Percentiles rank a stretch among this genome's conserved stretches.
phyloP scores from a whole-genome alignment of 495 filamentous ascomycete genomes.

The Lasiosphaeriaceae sp. region DNA sequence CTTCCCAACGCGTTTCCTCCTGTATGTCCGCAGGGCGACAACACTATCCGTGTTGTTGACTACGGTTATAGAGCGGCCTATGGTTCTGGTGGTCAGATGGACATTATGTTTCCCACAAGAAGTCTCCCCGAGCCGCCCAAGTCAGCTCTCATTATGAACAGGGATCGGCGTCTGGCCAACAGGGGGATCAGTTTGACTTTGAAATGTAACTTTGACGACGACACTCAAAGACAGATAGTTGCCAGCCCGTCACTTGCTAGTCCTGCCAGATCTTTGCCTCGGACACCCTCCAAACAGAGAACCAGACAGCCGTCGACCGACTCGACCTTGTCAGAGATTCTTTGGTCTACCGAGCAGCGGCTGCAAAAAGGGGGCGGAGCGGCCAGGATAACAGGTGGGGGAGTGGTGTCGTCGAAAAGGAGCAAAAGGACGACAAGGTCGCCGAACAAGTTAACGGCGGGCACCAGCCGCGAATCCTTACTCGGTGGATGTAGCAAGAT shows the following conservation, averaged over 20 bases:
- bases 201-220: background rate
- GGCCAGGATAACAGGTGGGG: background rate
- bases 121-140: slow-evolving; percentile 17
- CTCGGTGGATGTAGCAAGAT: background rate
- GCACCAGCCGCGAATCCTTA: background rate
- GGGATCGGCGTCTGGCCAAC: slow-evolving; percentile 1
- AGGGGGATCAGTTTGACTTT: background rate
- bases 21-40: background rate
- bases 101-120: background rate
- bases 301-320: slow-evolving; percentile 32
- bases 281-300: slow-evolving; percentile 15
- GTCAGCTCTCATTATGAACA: slow-evolving; percentile 11
- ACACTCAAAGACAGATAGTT: background rate
- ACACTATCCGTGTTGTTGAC: slow-evolving; percentile 2
- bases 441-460: background rate
- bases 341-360: slow-evolving; percentile 39
- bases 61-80: slow-evolving; percentile 4
- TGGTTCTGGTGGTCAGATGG: background rate
- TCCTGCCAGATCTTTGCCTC: slow-evolving; percentile 11
- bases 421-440: background rate
- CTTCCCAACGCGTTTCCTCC: slow-evolving; percentile 12
- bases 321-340: slow-evolving; percentile 37
- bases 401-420: slow-evolving; percentile 1
- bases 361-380: slow-evolving; percentile 30
- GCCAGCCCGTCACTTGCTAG: background rate